Evolutionary conservation across 768 basidiomycete species (phyloP), one percentile per base, ranked within the genome.

Genomic region (Russula brevipes): DNA sequence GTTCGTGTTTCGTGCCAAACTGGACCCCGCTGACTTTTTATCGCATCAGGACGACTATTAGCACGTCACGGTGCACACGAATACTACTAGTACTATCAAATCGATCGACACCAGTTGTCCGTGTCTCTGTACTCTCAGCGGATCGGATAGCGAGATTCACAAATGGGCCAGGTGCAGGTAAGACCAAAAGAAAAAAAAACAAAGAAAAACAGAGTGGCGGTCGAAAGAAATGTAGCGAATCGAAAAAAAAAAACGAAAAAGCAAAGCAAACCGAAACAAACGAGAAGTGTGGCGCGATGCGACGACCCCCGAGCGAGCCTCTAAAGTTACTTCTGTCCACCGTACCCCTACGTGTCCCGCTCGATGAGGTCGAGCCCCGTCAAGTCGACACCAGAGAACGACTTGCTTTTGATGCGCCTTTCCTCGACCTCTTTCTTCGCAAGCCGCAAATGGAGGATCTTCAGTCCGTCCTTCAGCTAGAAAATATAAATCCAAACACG

Each of bases 381-480:
- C 49, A 83, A 68, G 69, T 91, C 88, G n/a, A 91, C 81, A 0
- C 87, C 87, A n/a, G 78, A 76, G 70, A 91, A 91, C 47, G 88
- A 82, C 63, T 82, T 80, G 69, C 80, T 87, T 74, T 85, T 88
- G 33, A 91, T 83, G 30, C 77, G 76, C 14, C 89, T 79, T 2
- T 82, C 84, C 70, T 87, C 83, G 5, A 90, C 76, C 70, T 91
- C 89, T 17, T 83, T 84, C 70, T 88, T 87, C 6, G 83, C 79
- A 5, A 91, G 79, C 75, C 82, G 88, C 6, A 89, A 76, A 68
- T 91, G 85, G 5, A 87, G 72, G 0, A 91, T 77, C 44, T 86
- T 80, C 1, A 88, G 47, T 54, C 84, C 84, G 61, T 91, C 89
- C 70, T 85, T 88, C 8, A 79, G 82, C 87, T 89, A 50, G 5